These are phyloP conservation scores for Acer yangbiense DNA, from an alignment of 345 rosid genomes.

Conservation along the genomic window DNA sequence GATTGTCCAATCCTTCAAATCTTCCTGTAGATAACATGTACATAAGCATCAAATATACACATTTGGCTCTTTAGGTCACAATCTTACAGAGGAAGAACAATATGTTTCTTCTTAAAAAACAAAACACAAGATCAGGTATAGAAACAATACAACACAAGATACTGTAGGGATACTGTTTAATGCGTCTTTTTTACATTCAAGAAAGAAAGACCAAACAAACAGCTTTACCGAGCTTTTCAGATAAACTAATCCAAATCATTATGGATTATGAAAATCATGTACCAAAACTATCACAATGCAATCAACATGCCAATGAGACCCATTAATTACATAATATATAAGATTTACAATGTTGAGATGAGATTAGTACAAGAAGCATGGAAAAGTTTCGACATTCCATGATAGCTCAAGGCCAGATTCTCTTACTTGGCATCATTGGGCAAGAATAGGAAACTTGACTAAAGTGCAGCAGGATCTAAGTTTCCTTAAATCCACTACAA, in stretches of 20 bases:
- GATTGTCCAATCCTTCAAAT: constrained; percentile 85
- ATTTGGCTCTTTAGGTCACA: neutral
- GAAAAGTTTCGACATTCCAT: neutral
- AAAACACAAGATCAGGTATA: neutral
- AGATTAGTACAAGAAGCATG: neutral
- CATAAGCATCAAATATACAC: neutral
- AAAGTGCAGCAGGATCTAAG: neutral
- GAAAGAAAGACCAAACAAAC: neutral
- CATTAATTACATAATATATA: neutral
- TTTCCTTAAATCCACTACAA: neutral
- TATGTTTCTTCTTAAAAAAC: neutral
- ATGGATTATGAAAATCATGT: neutral
- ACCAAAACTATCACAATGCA: neutral
- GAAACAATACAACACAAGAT: neutral
- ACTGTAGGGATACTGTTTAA: neutral
- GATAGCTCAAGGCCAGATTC: neutral
- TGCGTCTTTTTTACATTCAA: neutral
- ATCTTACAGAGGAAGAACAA: neutral
- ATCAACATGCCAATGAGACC: neutral
- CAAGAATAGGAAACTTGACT: neutral
- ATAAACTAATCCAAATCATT: neutral
- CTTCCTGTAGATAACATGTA: constrained; percentile 51
- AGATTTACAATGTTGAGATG: neutral
- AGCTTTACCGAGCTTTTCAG: neutral
- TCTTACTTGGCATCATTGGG: neutral